Evolutionary conservation across 164 flowering plant genomes (phyloP).

Genomic region (Nymphaea colorata): DNA sequence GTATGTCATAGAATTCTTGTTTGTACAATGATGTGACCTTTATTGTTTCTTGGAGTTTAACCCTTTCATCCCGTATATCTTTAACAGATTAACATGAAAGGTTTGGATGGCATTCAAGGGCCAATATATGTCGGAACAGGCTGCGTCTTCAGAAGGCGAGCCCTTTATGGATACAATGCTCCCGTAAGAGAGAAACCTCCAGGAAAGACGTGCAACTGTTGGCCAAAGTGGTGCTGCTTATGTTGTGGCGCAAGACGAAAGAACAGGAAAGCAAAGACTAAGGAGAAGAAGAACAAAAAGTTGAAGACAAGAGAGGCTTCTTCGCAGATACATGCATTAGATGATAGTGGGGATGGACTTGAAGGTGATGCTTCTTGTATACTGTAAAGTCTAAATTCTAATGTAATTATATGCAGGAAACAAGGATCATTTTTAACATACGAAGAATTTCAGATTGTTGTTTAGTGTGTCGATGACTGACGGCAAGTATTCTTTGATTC

Average conservation of each 20-base stretch:
- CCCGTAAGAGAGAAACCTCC: conserved; percentile 45
- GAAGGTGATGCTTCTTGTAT: conserved; percentile 43
- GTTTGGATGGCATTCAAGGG: conserved; percentile 93
- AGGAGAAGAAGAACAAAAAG: conserved; percentile 22
- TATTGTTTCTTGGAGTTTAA: neutral
- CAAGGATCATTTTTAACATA: too few relatives aligned
- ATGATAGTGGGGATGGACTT: conserved; percentile 87
- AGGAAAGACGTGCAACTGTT: conserved; percentile 37
- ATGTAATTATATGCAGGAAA: too few relatives aligned
- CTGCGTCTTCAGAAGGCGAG: conserved; percentile 89
- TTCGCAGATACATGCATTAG: conserved; percentile 58
- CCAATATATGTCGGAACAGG: conserved; percentile 99
- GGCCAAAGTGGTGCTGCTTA: conserved; percentile 32
- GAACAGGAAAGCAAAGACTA: conserved; percentile 29
- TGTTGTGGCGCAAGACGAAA: conserved; percentile 64
- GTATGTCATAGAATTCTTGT: conserved; percentile 32
- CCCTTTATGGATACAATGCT: conserved; percentile 90
- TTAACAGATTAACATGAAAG: conserved; percentile 76
- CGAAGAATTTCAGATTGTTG: too few relatives aligned
- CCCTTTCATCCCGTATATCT: too few relatives aligned
- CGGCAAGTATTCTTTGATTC: too few relatives aligned
- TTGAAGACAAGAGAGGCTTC: conserved; percentile 39
- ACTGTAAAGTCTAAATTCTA: too few relatives aligned
- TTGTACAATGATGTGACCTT: neutral
- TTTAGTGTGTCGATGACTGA: too few relatives aligned